Conservation (phyloP, 371 early-diverging fungal species). For the Haplosporangium sp. region DNA sequence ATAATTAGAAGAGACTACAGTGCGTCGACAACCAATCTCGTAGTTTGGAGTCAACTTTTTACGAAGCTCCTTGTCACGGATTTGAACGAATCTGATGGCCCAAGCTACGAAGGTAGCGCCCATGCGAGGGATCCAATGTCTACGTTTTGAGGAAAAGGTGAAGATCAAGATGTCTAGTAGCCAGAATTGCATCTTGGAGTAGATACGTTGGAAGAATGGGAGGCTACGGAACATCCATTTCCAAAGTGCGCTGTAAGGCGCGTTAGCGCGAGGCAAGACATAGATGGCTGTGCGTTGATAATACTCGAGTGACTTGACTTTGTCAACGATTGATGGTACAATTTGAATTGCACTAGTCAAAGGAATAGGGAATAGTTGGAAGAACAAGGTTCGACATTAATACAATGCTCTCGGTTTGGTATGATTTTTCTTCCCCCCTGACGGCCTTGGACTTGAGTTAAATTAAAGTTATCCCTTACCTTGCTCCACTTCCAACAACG, state of each 20-base stretch:
- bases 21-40: constrained; percentile 66
- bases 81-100: constrained; percentile 28
- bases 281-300: constrained; percentile 66
- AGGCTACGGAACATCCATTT: constrained; percentile 53
- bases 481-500: constrained; percentile 64
- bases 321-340: constrained; percentile 59
- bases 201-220: constrained; percentile 45
- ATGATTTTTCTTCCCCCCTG: too few species aligned
- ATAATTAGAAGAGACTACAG: constrained; percentile 62
- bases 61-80: constrained; percentile 48
- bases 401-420: too few species aligned
- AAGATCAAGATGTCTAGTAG: constrained; percentile 14
- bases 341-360: constrained; percentile 60
- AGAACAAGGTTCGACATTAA: background rate
- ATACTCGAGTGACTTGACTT: constrained; percentile 56
- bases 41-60: constrained; percentile 58
- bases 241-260: constrained; percentile 22
- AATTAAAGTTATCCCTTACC: constrained; percentile 32
- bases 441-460: too few species aligned
- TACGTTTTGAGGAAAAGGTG: constrained; percentile 18
- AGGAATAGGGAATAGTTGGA: too few species aligned
- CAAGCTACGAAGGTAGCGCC: constrained; percentile 2
- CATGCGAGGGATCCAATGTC: constrained; percentile 4
- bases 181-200: constrained; percentile 22
- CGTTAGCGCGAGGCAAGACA: constrained; percentile 44